Evolutionary conservation across 202 grass and related monocot species (phyloP).

Genomic region (Eragrostis tef): DNA sequence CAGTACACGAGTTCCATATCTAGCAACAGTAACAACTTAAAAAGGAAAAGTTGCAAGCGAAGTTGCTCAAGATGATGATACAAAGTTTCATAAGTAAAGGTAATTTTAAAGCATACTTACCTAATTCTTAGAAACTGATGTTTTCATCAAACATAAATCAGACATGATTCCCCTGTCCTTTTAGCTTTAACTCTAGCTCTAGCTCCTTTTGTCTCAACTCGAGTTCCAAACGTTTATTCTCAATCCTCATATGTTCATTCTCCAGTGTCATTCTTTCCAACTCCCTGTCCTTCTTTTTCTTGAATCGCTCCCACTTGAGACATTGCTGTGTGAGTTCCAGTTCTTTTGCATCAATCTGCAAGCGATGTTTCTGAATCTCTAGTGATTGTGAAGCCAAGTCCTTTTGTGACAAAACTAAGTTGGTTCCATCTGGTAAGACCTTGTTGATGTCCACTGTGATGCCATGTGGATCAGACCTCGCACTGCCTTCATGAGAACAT

Average conservation of each 20-base stretch:
- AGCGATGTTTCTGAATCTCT: slow-evolving; percentile 56
- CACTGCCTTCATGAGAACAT: slow-evolving; percentile 46
- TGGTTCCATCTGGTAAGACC: slow-evolving; percentile 45
- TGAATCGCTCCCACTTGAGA: slow-evolving; percentile 76
- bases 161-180: slow-evolving; percentile 27
- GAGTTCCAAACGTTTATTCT: slow-evolving; percentile 64
- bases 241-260: slow-evolving; percentile 76
- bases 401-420: slow-evolving; percentile 41
- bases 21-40: slow-evolving; percentile 5
- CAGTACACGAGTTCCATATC: slow-evolving; percentile 12
- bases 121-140: slow-evolving; percentile 13
- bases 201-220: slow-evolving; percentile 68
- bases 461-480: slow-evolving; percentile 38
- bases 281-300: slow-evolving; percentile 83
- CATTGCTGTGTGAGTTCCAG: slow-evolving; percentile 65
- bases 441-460: slow-evolving; percentile 67
- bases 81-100: slow-evolving; percentile 3
- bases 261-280: slow-evolving; percentile 73
- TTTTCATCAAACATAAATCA: slow-evolving; percentile 35
- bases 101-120: slow-evolving; percentile 18
- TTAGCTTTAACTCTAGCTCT: slow-evolving; percentile 58
- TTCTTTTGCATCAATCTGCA: slow-evolving; percentile 57
- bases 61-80: not conserved
- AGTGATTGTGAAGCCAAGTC: slow-evolving; percentile 49
- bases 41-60: slow-evolving; percentile 1